phyloP scores from a whole-genome alignment of 2,329 filamentous ascomycete genomes.

The Coniosporium tulheliwenetii region DNA sequence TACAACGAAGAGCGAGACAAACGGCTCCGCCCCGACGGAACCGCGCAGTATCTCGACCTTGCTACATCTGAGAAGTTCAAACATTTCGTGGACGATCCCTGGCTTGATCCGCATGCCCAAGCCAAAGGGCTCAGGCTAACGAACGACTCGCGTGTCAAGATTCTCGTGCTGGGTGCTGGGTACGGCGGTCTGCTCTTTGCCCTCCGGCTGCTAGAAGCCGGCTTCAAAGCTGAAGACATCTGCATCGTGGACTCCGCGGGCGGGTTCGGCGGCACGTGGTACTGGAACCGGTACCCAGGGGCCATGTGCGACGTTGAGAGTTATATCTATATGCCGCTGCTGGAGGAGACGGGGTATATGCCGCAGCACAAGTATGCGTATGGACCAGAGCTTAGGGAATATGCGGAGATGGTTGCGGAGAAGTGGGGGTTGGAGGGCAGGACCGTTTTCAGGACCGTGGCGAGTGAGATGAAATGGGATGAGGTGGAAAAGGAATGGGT shows the following conservation, averaged over 20 bases:
- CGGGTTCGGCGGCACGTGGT: constrained; percentile 27
- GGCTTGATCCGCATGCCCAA: constrained; percentile 7
- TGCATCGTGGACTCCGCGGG: constrained; percentile 23
- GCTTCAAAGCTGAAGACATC: constrained; percentile 33
- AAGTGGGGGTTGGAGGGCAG: constrained; percentile 26
- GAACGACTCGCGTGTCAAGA: constrained; percentile 4
- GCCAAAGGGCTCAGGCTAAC: background rate
- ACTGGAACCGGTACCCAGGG: constrained; percentile 26
- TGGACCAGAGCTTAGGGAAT: constrained; percentile 29
- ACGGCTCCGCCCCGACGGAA: constrained; percentile 9
- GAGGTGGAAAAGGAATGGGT: constrained; percentile 20
- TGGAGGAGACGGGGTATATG: constrained; percentile 45
- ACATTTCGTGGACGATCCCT: constrained; percentile 14
- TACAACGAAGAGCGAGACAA: constrained; percentile 13
- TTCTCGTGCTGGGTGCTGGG: constrained; percentile 27
- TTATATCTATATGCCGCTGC: constrained; percentile 43
- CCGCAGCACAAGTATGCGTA: constrained; percentile 34
- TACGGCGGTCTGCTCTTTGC: constrained; percentile 28
- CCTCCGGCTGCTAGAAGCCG: constrained; percentile 21
- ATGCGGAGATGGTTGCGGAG: constrained; percentile 28
- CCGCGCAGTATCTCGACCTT: constrained; percentile 11
- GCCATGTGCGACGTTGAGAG: constrained; percentile 27
- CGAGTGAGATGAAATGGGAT: constrained; percentile 31
- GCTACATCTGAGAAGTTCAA: constrained; percentile 7
- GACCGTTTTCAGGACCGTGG: constrained; percentile 32